Base-by-base conservation (phyloP, 2,329 filamentous ascomycete species). In the Pyricularia grisea region DNA sequence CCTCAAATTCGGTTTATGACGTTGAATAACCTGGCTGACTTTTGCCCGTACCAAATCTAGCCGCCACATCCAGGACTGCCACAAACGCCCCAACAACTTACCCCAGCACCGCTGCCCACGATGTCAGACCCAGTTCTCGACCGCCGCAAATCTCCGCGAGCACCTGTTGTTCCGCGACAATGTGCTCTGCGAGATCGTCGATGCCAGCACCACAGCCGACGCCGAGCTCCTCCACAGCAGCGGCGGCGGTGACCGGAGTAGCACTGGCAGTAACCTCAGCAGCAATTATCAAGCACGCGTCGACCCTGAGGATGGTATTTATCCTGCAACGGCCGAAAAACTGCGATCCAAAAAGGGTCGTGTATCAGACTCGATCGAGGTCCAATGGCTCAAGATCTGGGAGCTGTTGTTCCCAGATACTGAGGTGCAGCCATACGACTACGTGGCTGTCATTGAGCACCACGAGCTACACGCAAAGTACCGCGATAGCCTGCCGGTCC, bases 371-470 rank as follows among this genome's bases (percentile, higher is more conserved):
- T 63, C 69, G 42, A 65, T 69, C 11, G 69, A 69, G 20, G 67
- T 69, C 11, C 69, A 70, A 30, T 69, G 69, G 69, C 65, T 69
- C 27, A 70, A 70, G 66, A 70, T 70, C 58, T 70, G 69, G 69
- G 60, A 67, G 12, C 30, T 70, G 5, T 23, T 70, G 10, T 70
- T 70, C 33, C 69, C 69, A 3, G 68, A 61, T 1, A 66, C 33
- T 11, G 25, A 50, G 14, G 67, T 70, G 14, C 67, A 69, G 55
- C 69, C 69, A 25, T 70, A 70, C 50, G 69, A 70, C 17, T 70
- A 67, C 33, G 67, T 68, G n/a, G 67, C 69, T 20, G 67, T 69
- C 3, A 69, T 70, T 58, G 69, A 70, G 65, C 69, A 70, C 67
- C 66, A 67, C 61, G 69, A 70, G 65, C 65, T 70, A 10, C 25